Base-by-base conservation (phyloP, 345 rosid genomes). In the Alliaria petiolata region DNA sequence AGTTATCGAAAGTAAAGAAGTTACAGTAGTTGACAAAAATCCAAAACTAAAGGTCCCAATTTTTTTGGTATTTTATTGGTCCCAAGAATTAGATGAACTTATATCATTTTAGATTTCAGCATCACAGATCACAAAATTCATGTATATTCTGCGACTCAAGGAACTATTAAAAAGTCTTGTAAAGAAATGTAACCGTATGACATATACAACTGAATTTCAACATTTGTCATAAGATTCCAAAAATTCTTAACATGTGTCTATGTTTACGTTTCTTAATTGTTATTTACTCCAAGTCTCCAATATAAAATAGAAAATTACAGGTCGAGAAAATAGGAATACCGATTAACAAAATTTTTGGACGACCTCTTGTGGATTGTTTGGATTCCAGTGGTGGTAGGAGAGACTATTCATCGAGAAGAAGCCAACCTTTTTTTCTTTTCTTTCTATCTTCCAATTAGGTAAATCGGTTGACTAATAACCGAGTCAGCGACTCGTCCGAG, bases 381-480 rank as follows among this genome's bases (percentile, higher is more conserved):
- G 31, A 10, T 51, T 53, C 38, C 34, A 30, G 39, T 36, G 52
- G n/a, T n/a, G n/a, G 77, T 74, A 42, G 36, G 76, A 65, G 54
- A 42, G 72, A 59, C 67, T 63, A 36, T 64, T 57, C 71, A 54
- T 25, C 5, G 5, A 33, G 13, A 63, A 42, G 22, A 26, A 64
- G 15, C 17, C 20, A 16, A 8, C 19, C 7, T 30, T 34, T 5
- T n/a, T 5, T 26, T 6, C 8, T 13, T 3, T 30, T 8, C n/a
- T 4, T 15, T 6, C 1, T 35, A 46, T 35, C 28, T 17, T 64
- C 57, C 43, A 47, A 65, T 57, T 68, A 61, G 74, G 79, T 75
- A 45, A 62, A 75, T 69, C 64, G 53, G 70, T 75, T 71, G 69
- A 77, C 72, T 77, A 72, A 51, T 28, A 25, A 50, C 72, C 80